Base-by-base conservation (phyloP, 441 rosid species). In the Mallotus repandus region DNA sequence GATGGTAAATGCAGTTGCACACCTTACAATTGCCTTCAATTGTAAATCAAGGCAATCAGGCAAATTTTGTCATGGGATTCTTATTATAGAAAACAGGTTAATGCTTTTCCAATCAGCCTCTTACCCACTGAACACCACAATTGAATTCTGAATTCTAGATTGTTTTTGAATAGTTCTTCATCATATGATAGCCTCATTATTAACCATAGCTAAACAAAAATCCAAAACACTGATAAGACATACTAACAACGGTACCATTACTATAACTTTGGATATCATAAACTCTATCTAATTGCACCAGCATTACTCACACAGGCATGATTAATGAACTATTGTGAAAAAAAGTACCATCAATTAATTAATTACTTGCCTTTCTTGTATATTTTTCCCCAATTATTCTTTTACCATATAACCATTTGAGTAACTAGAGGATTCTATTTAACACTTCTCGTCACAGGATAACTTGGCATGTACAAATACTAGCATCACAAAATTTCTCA, bases 371-470 rank as follows among this genome's bases (percentile, higher is more conserved):
- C 9, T 52, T 35, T 14, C 53, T 62, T 63, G 38, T 41, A 15
- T 21, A 15, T 21, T 71, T 49, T 14, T 22, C 35, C 18, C 45
- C 60, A 38, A 38, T 38, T 41, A 54, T 16, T 43, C 35, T 55
- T 29, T 14, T 9, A 66, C 22, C 43, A 66, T 25, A 59, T 71
- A 71, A 59, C 13, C 59, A 50, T 71, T 38, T 11, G 19, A 35
- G 12, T 35, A 15, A 57, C 32, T 29, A 55, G 22, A 55, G 56
- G 13, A 22, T 67, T 58, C 11, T 9, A 11, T 66, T 38, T 5
- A 48, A 49, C 22, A 56, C 29, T 14, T 49, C 45, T 15, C 9
- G 57, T 52, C 35, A 62, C 21, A 70, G 10, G 9, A 70, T 43
- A 32, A 57, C 32, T 32, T 49, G 14, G 10, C 48, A 58, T 38